Evolutionary conservation across 768 basidiomycete species (phyloP), one percentile per base, ranked within the genome.

Genomic region (Suillus discolor): DNA sequence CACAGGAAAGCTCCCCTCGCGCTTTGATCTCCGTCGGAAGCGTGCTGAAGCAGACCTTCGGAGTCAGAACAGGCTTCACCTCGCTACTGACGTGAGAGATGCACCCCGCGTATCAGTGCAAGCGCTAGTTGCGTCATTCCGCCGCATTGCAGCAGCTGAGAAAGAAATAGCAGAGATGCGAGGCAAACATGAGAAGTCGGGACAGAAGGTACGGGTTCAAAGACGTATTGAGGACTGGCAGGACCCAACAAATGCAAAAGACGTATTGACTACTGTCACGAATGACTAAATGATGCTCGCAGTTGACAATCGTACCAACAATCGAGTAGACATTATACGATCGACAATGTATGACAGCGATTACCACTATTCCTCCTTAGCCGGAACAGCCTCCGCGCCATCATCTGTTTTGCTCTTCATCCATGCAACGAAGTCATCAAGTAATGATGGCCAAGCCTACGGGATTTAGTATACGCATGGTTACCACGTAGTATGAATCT

Each of bases 361-460:
- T 36, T 15, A 61, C 63, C 8, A 44, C n/a, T 57, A 62, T 25
- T 64, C 16, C 38, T 62, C 60, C 54, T 63, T 65, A 36, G n/a
- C 53, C 16, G 53, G 31, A 47, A 59, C 61, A 61, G 62, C 15
- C 36, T 6, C 62, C 41, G 51, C 15, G 39, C 59, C 38, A 59
- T 63, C 8, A 66, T 47, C 12, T 42, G 61, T 62, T 65, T 68
- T 77, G 6, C 64, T 66, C 65, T 75, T 79, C 73, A 89, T 92
- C 90, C 88, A 92, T 3, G 73, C 73, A 6, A 88, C 91, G 71
- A 94, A 94, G 67, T 92, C 88, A 70, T 94, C 93, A 54, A 94
- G 77, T 67, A 93, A 79, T 16, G 91, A 90, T 0, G 93, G 93
- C 93, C 93, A 94, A 41, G 91, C 89, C 91, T 92, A 31, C 6